Percentiles rank a stretch among this genome's conserved stretches.
phyloP scores from a whole-genome alignment of 2,329 filamentous ascomycete species.

The Penicillium hordei region DNA sequence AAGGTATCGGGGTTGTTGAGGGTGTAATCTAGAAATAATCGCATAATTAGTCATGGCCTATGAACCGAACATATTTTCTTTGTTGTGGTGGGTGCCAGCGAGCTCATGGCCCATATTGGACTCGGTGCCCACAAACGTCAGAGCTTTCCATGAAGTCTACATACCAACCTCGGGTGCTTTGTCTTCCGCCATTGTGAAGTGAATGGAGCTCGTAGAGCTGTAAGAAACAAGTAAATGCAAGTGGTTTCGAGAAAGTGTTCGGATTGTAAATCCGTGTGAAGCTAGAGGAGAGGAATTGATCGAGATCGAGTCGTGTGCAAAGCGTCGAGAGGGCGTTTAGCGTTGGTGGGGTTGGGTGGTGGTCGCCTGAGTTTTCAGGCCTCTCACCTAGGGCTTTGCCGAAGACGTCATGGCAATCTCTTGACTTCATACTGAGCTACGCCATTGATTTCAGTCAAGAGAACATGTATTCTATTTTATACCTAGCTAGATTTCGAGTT shows the following conservation, averaged over 20 bases:
- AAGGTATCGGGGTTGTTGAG: slow-evolving; percentile 91
- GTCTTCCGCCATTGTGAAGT: slow-evolving; percentile 41
- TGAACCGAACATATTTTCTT: slow-evolving; percentile 1
- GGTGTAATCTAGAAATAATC: slow-evolving; percentile 66
- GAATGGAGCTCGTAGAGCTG: slow-evolving; percentile 27
- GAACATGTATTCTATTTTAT: neutral
- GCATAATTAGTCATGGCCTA: slow-evolving; percentile 18
- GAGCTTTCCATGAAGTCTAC: slow-evolving; percentile 36
- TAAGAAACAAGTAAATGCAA: slow-evolving; percentile 20
- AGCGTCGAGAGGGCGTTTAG: slow-evolving; percentile 23
- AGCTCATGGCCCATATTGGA: slow-evolving; percentile 21
- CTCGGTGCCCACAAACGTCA: slow-evolving; percentile 35
- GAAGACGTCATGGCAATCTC: slow-evolving; percentile 22
- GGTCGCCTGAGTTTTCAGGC: slow-evolving; percentile 21
- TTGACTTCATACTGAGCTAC: slow-evolving; percentile 9
- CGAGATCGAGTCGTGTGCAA: slow-evolving; percentile 33
- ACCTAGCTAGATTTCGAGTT: neutral
- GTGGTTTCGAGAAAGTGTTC: slow-evolving; percentile 17
- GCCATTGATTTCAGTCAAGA: neutral
- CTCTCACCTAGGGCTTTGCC: slow-evolving; percentile 22
- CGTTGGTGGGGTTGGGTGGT: slow-evolving; percentile 30
- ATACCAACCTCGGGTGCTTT: slow-evolving; percentile 44
- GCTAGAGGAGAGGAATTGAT: slow-evolving; percentile 25
- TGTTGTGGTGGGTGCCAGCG: slow-evolving; percentile 17
- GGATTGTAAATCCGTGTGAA: slow-evolving; percentile 24